Evolutionary conservation across 2,329 filamentous ascomycete species (phyloP).

Genomic region (Akanthomyces dipterigenus): DNA sequence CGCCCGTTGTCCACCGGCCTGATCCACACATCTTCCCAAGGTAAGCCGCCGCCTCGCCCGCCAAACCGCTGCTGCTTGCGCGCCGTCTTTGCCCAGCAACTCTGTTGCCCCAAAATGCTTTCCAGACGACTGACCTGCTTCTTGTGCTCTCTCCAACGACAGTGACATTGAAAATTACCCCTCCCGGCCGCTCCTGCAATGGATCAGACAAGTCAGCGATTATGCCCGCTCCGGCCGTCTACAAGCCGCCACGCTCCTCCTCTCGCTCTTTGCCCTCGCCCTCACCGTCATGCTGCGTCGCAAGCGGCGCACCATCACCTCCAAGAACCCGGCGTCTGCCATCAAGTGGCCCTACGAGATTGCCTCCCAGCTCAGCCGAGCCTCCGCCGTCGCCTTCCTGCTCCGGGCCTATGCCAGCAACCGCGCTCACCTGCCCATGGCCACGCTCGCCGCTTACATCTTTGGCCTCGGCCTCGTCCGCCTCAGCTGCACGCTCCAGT

Average conservation of each 20-base stretch:
- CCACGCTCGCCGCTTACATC: conserved; percentile 31
- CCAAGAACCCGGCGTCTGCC: conserved; percentile 29
- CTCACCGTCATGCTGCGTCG: conserved; percentile 12
- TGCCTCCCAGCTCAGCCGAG: conserved; percentile 33
- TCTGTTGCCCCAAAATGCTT: too few species aligned
- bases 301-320: conserved; percentile 16
- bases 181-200: conserved; percentile 19
- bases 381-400: conserved; percentile 33
- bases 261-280: conserved; percentile 30
- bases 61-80: background rate
- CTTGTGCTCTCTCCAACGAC: background rate
- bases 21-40: conserved; percentile 12
- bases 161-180: conserved; percentile 9
- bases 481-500: conserved; percentile 33
- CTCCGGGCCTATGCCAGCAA: conserved; percentile 28
- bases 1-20: conserved; percentile 13
- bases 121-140: background rate
- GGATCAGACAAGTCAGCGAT: conserved; percentile 32
- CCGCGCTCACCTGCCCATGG: conserved; percentile 30
- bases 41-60: background rate
- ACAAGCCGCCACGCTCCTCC: conserved; percentile 33
- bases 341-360: conserved; percentile 38
- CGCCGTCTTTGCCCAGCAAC: too few species aligned
- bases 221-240: conserved; percentile 35
- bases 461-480: conserved; percentile 38